Percentiles rank a stretch among this genome's conserved stretches.
Evolutionary conservation across 2,329 filamentous ascomycete species (phyloP).

Genomic region (Phialocephala sp.): DNA sequence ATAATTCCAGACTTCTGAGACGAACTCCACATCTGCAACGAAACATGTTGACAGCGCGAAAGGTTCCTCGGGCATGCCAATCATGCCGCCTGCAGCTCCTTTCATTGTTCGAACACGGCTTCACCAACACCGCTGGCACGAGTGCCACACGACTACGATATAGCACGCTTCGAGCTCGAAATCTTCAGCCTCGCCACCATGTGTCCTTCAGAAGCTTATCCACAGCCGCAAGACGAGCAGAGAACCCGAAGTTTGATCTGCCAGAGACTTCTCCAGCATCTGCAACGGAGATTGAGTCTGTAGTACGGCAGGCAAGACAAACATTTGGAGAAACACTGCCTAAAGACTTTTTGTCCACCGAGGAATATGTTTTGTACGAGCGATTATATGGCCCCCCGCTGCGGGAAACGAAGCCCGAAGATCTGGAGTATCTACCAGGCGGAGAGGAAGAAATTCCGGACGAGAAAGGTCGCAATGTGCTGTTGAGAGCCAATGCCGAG

Average conservation of each 20-base stretch:
- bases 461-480: slow-evolving; percentile 49
- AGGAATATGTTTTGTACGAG: slow-evolving; percentile 78
- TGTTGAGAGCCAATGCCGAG: slow-evolving; percentile 61
- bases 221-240: slow-evolving; percentile 25
- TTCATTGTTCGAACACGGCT: slow-evolving; percentile 43
- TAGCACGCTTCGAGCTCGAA: slow-evolving; percentile 27
- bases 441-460: slow-evolving; percentile 52
- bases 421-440: slow-evolving; percentile 52
- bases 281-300: slow-evolving; percentile 57
- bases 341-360: slow-evolving; percentile 67
- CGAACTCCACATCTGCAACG: slow-evolving; percentile 1
- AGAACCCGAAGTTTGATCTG: slow-evolving; percentile 15
- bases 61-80: slow-evolving; percentile 40
- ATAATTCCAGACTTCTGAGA: background rate
- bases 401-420: slow-evolving; percentile 63
- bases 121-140: slow-evolving; percentile 33
- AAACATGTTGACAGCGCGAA: slow-evolving; percentile 40
- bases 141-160: slow-evolving; percentile 26
- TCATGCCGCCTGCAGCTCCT: slow-evolving; percentile 45
- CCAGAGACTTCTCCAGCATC: slow-evolving; percentile 5
- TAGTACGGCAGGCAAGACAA: slow-evolving; percentile 74
- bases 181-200: slow-evolving; percentile 20
- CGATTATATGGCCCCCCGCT: slow-evolving; percentile 81
- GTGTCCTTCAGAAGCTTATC: slow-evolving; percentile 29
- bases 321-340: slow-evolving; percentile 80